Conservation (phyloP, 2,329 filamentous ascomycete species). For the Chaetomiaceae sp. region DNA sequence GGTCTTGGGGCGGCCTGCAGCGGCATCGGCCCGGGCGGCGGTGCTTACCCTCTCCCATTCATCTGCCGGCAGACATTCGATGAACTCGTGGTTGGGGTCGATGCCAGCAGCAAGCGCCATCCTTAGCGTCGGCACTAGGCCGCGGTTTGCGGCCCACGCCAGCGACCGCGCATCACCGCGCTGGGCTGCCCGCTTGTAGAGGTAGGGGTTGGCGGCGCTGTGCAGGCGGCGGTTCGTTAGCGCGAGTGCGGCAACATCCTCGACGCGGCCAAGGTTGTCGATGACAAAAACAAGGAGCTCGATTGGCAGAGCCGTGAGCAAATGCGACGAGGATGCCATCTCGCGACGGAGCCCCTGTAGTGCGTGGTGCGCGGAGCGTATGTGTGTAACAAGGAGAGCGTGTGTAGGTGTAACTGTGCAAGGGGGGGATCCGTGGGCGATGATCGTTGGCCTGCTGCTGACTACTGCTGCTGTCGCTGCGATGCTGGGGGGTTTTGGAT, state of each 20-base stretch:
- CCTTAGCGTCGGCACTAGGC: conserved; percentile 24
- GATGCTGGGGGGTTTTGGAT: background rate
- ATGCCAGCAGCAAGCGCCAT: conserved; percentile 27
- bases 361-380: too few relatives aligned
- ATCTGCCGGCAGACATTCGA: conserved; percentile 14
- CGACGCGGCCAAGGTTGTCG: conserved; percentile 22
- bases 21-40: conserved; percentile 3
- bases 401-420: too few relatives aligned
- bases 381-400: too few relatives aligned
- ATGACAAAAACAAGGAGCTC: conserved; percentile 29
- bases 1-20: conserved; percentile 1
- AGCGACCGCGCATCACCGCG: conserved; percentile 22
- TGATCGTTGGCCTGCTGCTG: too few relatives aligned
- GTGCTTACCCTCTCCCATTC: conserved; percentile 16
- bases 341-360: background rate
- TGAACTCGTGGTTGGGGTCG: conserved; percentile 25
- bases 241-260: conserved; percentile 28
- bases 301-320: conserved; percentile 24
- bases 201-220: conserved; percentile 22
- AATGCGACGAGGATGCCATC: conserved; percentile 6
- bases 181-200: conserved; percentile 26
- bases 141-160: conserved; percentile 28
- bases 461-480: background rate
- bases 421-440: too few relatives aligned
- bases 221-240: conserved; percentile 24